Evolutionary conservation across 2,329 filamentous ascomycete species (phyloP).

Genomic region (Diplodia sapinea): DNA sequence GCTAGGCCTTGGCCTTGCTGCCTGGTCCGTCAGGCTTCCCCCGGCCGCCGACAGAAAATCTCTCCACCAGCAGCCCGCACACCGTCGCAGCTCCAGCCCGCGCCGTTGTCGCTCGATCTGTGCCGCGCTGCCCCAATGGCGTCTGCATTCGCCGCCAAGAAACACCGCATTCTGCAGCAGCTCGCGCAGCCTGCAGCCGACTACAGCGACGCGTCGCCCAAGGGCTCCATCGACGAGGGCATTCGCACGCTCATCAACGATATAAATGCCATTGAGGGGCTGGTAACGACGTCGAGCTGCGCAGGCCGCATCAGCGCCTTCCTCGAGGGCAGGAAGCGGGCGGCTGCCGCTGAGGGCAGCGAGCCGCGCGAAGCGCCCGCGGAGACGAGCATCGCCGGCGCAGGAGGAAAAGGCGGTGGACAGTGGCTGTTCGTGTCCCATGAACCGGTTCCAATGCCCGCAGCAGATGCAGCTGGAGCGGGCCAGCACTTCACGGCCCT

Average conservation of each 20-base stretch:
- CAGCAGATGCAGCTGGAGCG: slow-evolving; percentile 29
- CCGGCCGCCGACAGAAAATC: slow-evolving; percentile 1
- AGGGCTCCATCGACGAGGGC: slow-evolving; percentile 81
- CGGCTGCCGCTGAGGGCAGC: slow-evolving; percentile 32
- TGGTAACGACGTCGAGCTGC: slow-evolving; percentile 93
- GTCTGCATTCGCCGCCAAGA: slow-evolving; percentile 59
- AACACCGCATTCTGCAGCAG: slow-evolving; percentile 72
- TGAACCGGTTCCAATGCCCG: slow-evolving; percentile 62
- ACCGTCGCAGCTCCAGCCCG: slow-evolving; percentile 1
- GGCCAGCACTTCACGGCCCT: slow-evolving; percentile 35
- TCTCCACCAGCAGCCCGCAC: slow-evolving; percentile 8
- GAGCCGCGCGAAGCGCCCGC: slow-evolving; percentile 34
- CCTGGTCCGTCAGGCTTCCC: neutral
- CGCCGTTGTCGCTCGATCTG: slow-evolving; percentile 4
- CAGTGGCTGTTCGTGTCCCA: slow-evolving; percentile 90
- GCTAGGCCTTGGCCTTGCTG: neutral
- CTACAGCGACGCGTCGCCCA: slow-evolving; percentile 85
- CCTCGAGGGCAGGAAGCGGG: slow-evolving; percentile 72
- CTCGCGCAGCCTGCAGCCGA: slow-evolving; percentile 71
- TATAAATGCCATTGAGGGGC: slow-evolving; percentile 75
- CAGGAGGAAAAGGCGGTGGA: slow-evolving; percentile 85
- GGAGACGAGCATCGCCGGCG: slow-evolving; percentile 58
- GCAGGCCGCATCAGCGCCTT: slow-evolving; percentile 88
- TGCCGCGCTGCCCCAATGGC: slow-evolving; percentile 36
- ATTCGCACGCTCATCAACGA: slow-evolving; percentile 78